These are phyloP conservation scores for Akanthomyces uredinophilus DNA, from an alignment of 2,329 filamentous ascomycete species.

Conservation along the genomic window DNA sequence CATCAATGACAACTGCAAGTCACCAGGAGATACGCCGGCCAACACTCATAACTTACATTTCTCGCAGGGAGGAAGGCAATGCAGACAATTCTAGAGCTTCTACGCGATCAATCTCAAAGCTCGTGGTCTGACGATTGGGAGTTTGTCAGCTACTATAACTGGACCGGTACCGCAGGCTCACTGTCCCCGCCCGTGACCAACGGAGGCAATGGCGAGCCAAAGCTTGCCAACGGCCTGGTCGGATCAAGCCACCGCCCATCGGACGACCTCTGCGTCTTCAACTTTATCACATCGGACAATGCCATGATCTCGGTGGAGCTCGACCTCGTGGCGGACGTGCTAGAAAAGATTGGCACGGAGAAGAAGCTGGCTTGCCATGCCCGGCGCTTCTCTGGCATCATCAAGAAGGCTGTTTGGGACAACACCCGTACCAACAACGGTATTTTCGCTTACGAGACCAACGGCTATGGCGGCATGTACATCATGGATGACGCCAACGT, in stretches of 20 bases:
- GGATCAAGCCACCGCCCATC: constrained; percentile 77
- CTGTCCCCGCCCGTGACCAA: constrained; percentile 48
- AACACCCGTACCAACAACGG: constrained; percentile 41
- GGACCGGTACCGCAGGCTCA: constrained; percentile 24
- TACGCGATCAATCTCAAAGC: constrained; percentile 24
- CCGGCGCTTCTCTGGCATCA: constrained; percentile 46
- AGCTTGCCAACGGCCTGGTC: constrained; percentile 70
- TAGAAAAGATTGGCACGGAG: constrained; percentile 62
- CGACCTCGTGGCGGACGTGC: constrained; percentile 53
- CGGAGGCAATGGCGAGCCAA: constrained; percentile 69
- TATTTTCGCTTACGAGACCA: constrained; percentile 75
- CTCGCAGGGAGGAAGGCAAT: constrained; percentile 62
- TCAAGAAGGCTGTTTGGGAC: constrained; percentile 60
- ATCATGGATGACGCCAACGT: constrained; percentile 72
- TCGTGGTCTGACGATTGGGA: constrained; percentile 22
- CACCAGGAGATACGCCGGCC: not conserved
- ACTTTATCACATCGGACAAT: constrained; percentile 41
- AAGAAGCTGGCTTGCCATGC: constrained; percentile 55
- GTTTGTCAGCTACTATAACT: constrained; percentile 27
- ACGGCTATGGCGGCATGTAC: constrained; percentile 63
- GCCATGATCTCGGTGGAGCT: constrained; percentile 46
- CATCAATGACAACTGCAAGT: constrained; percentile 40
- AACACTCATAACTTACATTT: constrained; percentile 39
- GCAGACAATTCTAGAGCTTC: constrained; percentile 23
- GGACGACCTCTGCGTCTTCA: constrained; percentile 74